A percentile compares a stretch with the other conserved stretches of the same genome.
Conservation (phyloP, 2,329 filamentous ascomycete species). For the Colletotrichum lentis region DNA sequence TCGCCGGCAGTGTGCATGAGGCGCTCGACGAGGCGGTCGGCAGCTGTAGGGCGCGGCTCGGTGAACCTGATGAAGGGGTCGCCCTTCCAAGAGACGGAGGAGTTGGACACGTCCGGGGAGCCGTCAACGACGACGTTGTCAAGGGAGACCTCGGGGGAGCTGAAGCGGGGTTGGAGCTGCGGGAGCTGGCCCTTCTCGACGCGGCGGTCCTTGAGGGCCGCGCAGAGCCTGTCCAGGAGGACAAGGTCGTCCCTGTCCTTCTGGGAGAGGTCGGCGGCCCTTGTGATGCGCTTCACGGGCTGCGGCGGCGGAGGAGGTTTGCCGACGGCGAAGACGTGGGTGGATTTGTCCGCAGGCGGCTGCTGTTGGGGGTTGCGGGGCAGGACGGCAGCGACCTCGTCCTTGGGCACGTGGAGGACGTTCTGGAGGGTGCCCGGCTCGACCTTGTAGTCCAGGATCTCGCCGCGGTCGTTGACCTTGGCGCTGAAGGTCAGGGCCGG, state of each 20-base stretch:
- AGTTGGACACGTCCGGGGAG: constrained; percentile 25
- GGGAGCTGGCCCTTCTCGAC: constrained; percentile 37
- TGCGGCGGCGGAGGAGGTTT: constrained; percentile 38
- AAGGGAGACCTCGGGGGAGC: constrained; percentile 54
- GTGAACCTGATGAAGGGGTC: constrained; percentile 61
- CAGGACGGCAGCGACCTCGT: constrained; percentile 34
- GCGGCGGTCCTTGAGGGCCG: constrained; percentile 51
- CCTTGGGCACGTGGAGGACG: constrained; percentile 63
- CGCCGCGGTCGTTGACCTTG: constrained; percentile 61
- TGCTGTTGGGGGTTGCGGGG: constrained; percentile 1
- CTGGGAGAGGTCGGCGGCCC: constrained; percentile 52
- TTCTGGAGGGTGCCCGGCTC: constrained; percentile 61
- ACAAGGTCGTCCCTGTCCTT: constrained; percentile 56
- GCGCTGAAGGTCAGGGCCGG: constrained; percentile 71
- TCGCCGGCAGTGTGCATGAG: constrained; percentile 70
- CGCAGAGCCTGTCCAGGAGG: constrained; percentile 58
- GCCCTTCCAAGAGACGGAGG: constrained; percentile 49
- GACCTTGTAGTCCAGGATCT: constrained; percentile 63
- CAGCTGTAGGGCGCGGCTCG: constrained; percentile 43
- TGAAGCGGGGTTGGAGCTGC: constrained; percentile 6
- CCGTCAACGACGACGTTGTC: constrained; percentile 41
- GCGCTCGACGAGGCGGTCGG: constrained; percentile 54
- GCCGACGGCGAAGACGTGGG: constrained; percentile 49
- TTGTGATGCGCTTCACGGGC: constrained; percentile 55
- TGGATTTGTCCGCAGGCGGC: neutral